phyloP scores from a whole-genome alignment of 2,329 filamentous ascomycete species.

The Orbilia ellipsospora region DNA sequence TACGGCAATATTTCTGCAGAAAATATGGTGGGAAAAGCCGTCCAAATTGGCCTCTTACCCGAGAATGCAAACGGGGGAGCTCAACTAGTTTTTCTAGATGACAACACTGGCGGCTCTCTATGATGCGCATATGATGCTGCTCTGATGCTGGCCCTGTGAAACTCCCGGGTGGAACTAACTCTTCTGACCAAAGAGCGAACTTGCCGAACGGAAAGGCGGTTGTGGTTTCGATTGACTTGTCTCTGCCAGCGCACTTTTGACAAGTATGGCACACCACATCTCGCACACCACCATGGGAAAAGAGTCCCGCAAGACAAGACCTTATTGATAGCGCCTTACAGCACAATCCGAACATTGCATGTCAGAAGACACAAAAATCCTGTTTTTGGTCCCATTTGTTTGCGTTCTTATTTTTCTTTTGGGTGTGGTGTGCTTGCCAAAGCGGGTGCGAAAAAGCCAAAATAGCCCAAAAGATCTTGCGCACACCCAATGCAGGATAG shows the following conservation, averaged over 20 bases:
- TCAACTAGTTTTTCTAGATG: conserved; percentile 3
- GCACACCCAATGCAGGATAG: conserved; percentile 30
- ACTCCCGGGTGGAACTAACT: conserved; percentile 40
- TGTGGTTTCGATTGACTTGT: background rate
- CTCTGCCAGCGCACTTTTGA: no score
- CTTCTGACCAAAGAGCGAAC: background rate
- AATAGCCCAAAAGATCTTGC: conserved; percentile 29
- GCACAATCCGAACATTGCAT: conserved; percentile 5
- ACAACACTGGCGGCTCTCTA: conserved; percentile 24
- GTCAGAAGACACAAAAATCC: conserved; percentile 22
- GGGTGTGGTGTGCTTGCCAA: conserved; percentile 13
- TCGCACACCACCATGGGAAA: conserved; percentile 23
- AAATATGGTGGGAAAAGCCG: conserved; percentile 7
- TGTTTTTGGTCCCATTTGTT: conserved; percentile 32
- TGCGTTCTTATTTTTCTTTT: conserved; percentile 6
- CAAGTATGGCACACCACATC: conserved; percentile 2
- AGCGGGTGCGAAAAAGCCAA: conserved; percentile 11
- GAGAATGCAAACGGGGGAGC: background rate
- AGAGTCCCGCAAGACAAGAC: background rate
- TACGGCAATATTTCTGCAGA: background rate
- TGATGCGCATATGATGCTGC: conserved; percentile 53
- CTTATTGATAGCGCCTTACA: background rate
- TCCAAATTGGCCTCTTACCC: conserved; percentile 5
- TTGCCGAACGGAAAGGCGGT: conserved; percentile 18
- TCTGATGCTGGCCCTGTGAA: conserved; percentile 15